Evolutionary conservation across 768 basidiomycete genomes (phyloP).

Genomic region (Macrolepiota albuminosa): DNA sequence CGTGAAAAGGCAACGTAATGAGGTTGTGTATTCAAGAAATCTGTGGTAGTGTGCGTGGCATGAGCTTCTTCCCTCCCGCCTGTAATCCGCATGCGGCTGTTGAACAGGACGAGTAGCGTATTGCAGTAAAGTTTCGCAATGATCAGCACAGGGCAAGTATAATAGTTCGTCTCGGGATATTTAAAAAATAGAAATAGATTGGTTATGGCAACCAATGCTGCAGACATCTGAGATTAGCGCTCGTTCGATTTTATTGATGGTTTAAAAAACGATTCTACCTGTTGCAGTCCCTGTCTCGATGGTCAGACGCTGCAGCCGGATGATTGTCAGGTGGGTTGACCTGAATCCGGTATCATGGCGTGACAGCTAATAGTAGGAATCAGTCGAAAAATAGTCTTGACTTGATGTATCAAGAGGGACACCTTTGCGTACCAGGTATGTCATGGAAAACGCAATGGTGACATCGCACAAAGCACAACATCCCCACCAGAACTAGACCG

Average conservation of each 20-base stretch:
- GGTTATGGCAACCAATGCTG: conserved; percentile 22
- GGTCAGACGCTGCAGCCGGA: conserved; percentile 20
- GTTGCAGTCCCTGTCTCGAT: conserved; percentile 25
- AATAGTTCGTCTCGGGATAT: conserved; percentile 21
- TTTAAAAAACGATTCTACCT: conserved; percentile 11
- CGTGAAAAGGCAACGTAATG: conserved; percentile 5
- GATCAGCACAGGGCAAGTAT: conserved; percentile 19
- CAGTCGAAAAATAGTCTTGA: not conserved
- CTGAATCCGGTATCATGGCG: conserved; percentile 20
- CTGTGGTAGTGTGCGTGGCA: not conserved
- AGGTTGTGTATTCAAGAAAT: conserved; percentile 1
- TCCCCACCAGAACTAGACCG: conserved; percentile 18
- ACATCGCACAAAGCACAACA: conserved; percentile 24
- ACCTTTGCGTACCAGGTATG: conserved; percentile 18
- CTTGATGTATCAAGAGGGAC: not conserved
- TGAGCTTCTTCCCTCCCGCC: conserved; percentile 18
- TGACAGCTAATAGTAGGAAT: conserved; percentile 12
- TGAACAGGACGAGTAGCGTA: conserved; percentile 24
- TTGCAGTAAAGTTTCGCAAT: conserved; percentile 27
- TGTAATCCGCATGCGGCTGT: conserved; percentile 21
- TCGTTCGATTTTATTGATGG: not conserved
- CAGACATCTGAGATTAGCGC: not conserved
- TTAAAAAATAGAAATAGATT: conserved; percentile 23
- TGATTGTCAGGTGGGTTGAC: conserved; percentile 19
- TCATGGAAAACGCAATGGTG: conserved; percentile 22